A percentile compares a stretch with the other conserved stretches of the same genome.
phyloP scores from a whole-genome alignment of 1,284 basidiomycete genomes.

The Singerocomus inundabilis region DNA sequence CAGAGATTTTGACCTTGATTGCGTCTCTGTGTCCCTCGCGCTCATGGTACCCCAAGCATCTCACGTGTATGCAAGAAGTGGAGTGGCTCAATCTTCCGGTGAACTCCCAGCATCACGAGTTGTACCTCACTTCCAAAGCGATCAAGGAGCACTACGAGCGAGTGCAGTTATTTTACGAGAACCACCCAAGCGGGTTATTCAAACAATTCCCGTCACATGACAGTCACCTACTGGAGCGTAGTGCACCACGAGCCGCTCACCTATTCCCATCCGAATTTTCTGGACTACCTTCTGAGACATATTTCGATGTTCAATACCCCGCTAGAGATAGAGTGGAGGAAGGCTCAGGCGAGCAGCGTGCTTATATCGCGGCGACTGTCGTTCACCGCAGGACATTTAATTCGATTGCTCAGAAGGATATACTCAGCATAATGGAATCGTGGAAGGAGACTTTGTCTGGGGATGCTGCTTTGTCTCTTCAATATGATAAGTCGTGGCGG shows the following conservation, averaged over 20 bases:
- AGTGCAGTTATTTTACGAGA: slow-evolving; percentile 12
- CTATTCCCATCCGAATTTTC: slow-evolving; percentile 13
- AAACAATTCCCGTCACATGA: slow-evolving; percentile 6
- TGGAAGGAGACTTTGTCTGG: slow-evolving; percentile 3
- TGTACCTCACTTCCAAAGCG: slow-evolving; percentile 23
- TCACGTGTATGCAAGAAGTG: slow-evolving; percentile 38
- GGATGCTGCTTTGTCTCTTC: slow-evolving; percentile 12
- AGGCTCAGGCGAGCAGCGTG: slow-evolving; percentile 12
- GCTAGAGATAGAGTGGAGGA: slow-evolving; percentile 15
- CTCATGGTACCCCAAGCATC: slow-evolving; percentile 40
- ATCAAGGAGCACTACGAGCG: slow-evolving; percentile 34
- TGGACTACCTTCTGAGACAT: not conserved
- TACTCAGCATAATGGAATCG: slow-evolving; percentile 11
- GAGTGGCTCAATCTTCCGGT: slow-evolving; percentile 16
- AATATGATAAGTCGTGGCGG: slow-evolving; percentile 25
- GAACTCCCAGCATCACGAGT: slow-evolving; percentile 35
- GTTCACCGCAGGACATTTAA: slow-evolving; percentile 3
- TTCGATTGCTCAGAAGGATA: not conserved
- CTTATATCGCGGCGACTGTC: slow-evolving; percentile 11
- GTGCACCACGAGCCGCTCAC: slow-evolving; percentile 4
- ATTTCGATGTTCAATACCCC: slow-evolving; percentile 17
- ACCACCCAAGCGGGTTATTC: not conserved
- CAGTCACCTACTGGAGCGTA: slow-evolving; percentile 17
- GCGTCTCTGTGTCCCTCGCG: slow-evolving; percentile 35
- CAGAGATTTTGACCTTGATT: slow-evolving; percentile 31